Evolutionary conservation across 257 asterid genomes (phyloP).

Genomic region (Eustoma russellianum): DNA sequence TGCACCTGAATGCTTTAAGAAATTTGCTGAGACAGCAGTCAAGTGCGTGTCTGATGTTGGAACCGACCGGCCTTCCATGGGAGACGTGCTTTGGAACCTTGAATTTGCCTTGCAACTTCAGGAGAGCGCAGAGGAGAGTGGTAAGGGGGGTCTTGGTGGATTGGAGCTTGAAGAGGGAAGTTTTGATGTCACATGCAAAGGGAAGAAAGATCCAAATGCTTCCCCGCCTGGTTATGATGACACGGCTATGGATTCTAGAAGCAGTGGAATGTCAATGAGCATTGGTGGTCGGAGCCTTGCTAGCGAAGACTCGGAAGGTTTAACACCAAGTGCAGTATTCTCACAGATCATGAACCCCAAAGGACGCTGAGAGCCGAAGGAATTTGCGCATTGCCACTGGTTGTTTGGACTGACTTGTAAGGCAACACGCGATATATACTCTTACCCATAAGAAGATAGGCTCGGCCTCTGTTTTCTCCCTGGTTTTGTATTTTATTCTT

Average conservation of each 20-base stretch:
- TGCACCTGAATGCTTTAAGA: slow-evolving; percentile 83
- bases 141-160: slow-evolving; percentile 47
- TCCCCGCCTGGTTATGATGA: slow-evolving; percentile 44
- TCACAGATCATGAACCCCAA: slow-evolving; percentile 91
- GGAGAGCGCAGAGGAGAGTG: slow-evolving; percentile 89
- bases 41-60: slow-evolving; percentile 81
- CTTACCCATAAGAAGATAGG: slow-evolving; percentile 10
- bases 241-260: slow-evolving; percentile 54
- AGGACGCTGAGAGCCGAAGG: slow-evolving; percentile 44
- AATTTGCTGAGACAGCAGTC: slow-evolving; percentile 78
- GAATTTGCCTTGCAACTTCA: slow-evolving; percentile 87
- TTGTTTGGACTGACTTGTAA: slow-evolving; percentile 1
- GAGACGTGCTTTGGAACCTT: slow-evolving; percentile 88
- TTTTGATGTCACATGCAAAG: slow-evolving; percentile 35
- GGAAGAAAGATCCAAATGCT: slow-evolving; percentile 49
- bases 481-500: slow-evolving; percentile 2
- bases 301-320: slow-evolving; percentile 78
- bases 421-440: slow-evolving; percentile 7
- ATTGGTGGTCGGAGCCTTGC: slow-evolving; percentile 86
- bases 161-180: slow-evolving; percentile 24
- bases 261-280: slow-evolving; percentile 86
- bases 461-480: neutral
- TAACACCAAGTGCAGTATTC: slow-evolving; percentile 89
- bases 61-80: slow-evolving; percentile 82
- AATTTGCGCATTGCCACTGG: neutral